phyloP scores from a whole-genome alignment of 805 yeast species.

The Kodamaea hsintzibuensis region DNA sequence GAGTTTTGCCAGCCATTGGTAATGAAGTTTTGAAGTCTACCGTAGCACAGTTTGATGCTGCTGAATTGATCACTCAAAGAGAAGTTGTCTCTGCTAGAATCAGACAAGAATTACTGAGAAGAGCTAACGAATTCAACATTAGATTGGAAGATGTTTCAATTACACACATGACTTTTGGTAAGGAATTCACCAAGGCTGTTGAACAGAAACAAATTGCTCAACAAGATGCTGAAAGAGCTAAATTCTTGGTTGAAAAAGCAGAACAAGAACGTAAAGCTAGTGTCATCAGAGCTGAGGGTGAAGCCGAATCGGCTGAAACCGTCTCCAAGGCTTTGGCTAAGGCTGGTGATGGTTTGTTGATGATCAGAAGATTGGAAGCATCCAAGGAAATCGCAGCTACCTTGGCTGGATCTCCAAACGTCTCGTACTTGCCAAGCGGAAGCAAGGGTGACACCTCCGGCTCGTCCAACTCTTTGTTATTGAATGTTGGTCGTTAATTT shows the following conservation, averaged over 20 bases:
- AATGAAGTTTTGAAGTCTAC: slow-evolving; percentile 87
- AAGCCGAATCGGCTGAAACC: slow-evolving; percentile 96
- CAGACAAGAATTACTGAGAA: slow-evolving; percentile 75
- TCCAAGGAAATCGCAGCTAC: slow-evolving; percentile 93
- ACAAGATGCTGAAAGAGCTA: slow-evolving; percentile 98
- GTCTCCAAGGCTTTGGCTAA: slow-evolving; percentile 90
- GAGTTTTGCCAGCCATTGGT: slow-evolving; percentile 90
- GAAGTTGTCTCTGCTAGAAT: slow-evolving; percentile 90
- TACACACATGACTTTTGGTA: slow-evolving; percentile 96
- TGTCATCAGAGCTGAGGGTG: slow-evolving; percentile 97
- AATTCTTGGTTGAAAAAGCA: slow-evolving; percentile 84
- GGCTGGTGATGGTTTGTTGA: slow-evolving; percentile 93
- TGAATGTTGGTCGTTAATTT: slow-evolving; percentile 67
- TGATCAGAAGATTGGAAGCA: slow-evolving; percentile 94
- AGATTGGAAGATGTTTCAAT: slow-evolving; percentile 95
- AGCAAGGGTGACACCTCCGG: slow-evolving; percentile 34
- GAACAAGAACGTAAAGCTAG: slow-evolving; percentile 96
- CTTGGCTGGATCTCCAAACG: slow-evolving; percentile 77
- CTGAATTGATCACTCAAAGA: slow-evolving; percentile 95
- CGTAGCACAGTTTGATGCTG: slow-evolving; percentile 94
- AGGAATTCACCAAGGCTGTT: slow-evolving; percentile 96
- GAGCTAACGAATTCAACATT: slow-evolving; percentile 89
- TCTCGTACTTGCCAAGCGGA: slow-evolving; percentile 80
- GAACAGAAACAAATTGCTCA: slow-evolving; percentile 99
- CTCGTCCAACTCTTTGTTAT: slow-evolving; percentile 54